Evolutionary conservation across 2,329 filamentous ascomycete species (phyloP).

Genomic region (Tothia fuscella): DNA sequence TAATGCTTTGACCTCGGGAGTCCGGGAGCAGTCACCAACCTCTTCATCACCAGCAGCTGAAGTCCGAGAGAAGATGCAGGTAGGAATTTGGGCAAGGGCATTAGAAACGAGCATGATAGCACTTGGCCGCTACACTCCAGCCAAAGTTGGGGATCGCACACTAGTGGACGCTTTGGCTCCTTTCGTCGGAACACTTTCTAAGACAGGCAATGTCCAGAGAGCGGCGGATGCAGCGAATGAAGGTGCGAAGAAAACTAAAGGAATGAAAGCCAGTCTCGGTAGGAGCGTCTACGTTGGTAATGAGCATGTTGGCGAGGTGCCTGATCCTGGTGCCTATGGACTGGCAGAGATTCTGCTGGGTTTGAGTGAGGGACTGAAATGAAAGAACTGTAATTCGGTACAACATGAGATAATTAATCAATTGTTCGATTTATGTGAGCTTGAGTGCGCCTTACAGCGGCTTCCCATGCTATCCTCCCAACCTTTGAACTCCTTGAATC

Average conservation of each 20-base stretch:
- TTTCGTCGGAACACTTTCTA: constrained; percentile 62
- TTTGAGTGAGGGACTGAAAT: constrained; percentile 41
- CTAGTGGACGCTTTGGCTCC: constrained; percentile 81
- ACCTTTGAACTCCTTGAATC: too few relatives aligned
- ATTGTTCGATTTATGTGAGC: not conserved
- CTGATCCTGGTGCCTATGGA: constrained; percentile 66
- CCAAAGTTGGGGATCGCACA: constrained; percentile 78
- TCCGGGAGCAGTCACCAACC: constrained; percentile 41
- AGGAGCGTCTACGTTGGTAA: constrained; percentile 73
- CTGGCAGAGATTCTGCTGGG: constrained; percentile 75
- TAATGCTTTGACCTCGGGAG: constrained; percentile 65
- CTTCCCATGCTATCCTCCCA: too few relatives aligned
- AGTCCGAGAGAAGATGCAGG: constrained; percentile 6
- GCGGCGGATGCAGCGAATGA: constrained; percentile 65
- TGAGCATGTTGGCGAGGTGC: constrained; percentile 58
- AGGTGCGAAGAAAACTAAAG: constrained; percentile 75
- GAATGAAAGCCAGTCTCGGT: constrained; percentile 82
- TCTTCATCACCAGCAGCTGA: constrained; percentile 31
- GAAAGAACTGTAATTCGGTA: constrained; percentile 1
- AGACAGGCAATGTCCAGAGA: constrained; percentile 53
- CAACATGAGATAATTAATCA: constrained; percentile 4
- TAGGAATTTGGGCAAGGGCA: constrained; percentile 49
- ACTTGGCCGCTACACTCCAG: constrained; percentile 76
- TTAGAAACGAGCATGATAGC: constrained; percentile 58
- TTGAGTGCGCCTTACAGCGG: constrained; percentile 3